Percentiles rank a stretch among this genome's conserved stretches.
These are phyloP conservation scores for Amaranthus hypochondriacus DNA, from an alignment of 148 eudicot species.

Conservation along the genomic window DNA sequence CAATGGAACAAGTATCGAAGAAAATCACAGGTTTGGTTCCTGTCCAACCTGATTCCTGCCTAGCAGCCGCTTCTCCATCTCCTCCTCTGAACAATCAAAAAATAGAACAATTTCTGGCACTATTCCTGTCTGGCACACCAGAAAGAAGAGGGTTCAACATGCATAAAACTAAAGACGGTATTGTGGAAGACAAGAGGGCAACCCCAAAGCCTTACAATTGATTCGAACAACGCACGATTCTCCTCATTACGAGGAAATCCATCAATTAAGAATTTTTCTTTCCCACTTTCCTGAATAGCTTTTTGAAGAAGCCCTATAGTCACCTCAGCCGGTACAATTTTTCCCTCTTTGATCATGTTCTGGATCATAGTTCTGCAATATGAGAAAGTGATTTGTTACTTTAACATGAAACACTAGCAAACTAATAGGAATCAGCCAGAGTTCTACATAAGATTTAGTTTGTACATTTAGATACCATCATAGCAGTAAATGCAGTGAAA, in stretches of 20 bases:
- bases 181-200: neutral
- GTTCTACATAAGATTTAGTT: too few relatives aligned
- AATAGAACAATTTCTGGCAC: constrained; percentile 66
- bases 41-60: constrained; percentile 62
- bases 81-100: constrained; percentile 79
- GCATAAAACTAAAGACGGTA: neutral
- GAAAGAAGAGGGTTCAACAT: constrained; percentile 7
- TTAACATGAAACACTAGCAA: neutral
- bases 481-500: too few relatives aligned
- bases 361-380: constrained; percentile 68
- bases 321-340: constrained; percentile 86
- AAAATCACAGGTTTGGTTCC: neutral
- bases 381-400: neutral
- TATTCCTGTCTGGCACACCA: constrained; percentile 58
- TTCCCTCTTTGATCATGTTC: constrained; percentile 90
- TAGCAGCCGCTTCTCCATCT: constrained; percentile 83
- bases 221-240: constrained; percentile 79
- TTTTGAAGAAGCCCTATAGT: constrained; percentile 70
- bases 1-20: neutral
- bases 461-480: too few relatives aligned
- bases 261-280: constrained; percentile 79
- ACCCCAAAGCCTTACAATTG: constrained; percentile 49
- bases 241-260: constrained; percentile 94
- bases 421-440: too few relatives aligned
- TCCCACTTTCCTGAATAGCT: constrained; percentile 59